Evolutionary conservation across 441 rosid species (phyloP), one percentile per base, ranked within the genome.

Genomic region (Pelargonium citronellum): DNA sequence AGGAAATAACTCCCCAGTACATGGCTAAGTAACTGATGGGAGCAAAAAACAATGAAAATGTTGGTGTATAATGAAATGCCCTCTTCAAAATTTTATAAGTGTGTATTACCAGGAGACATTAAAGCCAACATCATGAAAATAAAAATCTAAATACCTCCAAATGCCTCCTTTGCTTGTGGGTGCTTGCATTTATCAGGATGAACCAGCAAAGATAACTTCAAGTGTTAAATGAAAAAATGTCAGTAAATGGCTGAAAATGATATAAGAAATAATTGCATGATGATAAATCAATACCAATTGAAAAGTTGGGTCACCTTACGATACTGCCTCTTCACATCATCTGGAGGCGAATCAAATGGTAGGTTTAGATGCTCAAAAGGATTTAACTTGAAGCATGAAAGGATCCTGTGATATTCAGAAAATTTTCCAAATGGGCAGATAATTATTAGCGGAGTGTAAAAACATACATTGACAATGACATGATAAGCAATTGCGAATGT

Each of bases 131-230:
- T 4, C 39, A 34, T 5, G 8, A 16, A 53, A 7, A 51, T 51
- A 53, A n/a, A 67, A 62, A 63, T 71, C 43, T 39, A 79, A 6
- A 66, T 80, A 91, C 97, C 97, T 79, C 82, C 89, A 81, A 94
- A 94, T 55, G 99, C 99, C 82, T 95, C 97, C 79, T 95, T 91
- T 46, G 99, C 96, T 79, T 87, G 92, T 17, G 93, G 94, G 82
- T 95, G 97, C 83, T 95, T 91, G 89, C 99, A 95, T 83, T 95
- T 95, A 72, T 95, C 97, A 82, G 99, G 99, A 55, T 91, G 97
- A 80, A 91, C 97, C 83, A 95, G 76, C 82, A 95, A 81, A 71
- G 99, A 95, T 70, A 95, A 64, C 97, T 95, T 67, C 10, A 73
- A 67, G 60, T 30, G 39, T 57, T 69, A 20, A 27, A 64, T 15